Conservation (phyloP, 2,329 filamentous ascomycete species). For the Venturia nashicola region DNA sequence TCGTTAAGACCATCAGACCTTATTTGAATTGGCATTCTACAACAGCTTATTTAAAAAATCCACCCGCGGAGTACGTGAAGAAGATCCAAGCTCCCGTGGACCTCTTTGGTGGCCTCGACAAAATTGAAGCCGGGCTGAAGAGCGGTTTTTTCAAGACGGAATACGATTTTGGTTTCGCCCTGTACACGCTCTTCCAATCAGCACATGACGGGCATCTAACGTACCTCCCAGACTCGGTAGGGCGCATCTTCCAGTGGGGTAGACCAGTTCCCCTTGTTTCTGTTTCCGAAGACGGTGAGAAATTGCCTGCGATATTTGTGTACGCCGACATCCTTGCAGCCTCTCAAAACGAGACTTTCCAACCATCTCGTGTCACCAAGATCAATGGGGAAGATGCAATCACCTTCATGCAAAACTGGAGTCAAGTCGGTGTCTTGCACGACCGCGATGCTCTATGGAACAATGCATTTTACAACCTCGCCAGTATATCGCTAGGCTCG, state of each 20-base stretch:
- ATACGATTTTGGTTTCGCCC: conserved; percentile 31
- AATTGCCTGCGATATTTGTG: conserved; percentile 45
- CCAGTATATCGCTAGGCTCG: conserved; percentile 29
- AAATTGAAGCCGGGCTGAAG: conserved; percentile 27
- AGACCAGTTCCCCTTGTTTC: conserved; percentile 43
- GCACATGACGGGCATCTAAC: conserved; percentile 55
- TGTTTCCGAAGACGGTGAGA: conserved; percentile 46
- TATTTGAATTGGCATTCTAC: conserved; percentile 36
- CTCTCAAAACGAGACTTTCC: conserved; percentile 27
- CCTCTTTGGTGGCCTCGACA: conserved; percentile 25
- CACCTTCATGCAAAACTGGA: conserved; percentile 35
- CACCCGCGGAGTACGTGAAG: conserved; percentile 32
- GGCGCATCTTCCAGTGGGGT: conserved; percentile 38
- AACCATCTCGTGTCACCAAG: conserved; percentile 36
- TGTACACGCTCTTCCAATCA: conserved; percentile 40
- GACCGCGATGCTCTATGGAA: conserved; percentile 47
- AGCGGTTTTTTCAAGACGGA: conserved; percentile 13
- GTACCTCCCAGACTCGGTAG: conserved; percentile 42
- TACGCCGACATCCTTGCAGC: conserved; percentile 34
- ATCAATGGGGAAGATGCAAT: conserved; percentile 47
- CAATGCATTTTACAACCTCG: conserved; percentile 34
- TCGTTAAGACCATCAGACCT: conserved; percentile 31
- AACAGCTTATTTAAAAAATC: conserved; percentile 31
- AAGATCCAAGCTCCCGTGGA: conserved; percentile 33
- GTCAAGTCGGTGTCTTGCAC: conserved; percentile 37